Evolutionary conservation across 495 filamentous ascomycete species (phyloP).

Genomic region (Hyaloscypha hepaticicola): DNA sequence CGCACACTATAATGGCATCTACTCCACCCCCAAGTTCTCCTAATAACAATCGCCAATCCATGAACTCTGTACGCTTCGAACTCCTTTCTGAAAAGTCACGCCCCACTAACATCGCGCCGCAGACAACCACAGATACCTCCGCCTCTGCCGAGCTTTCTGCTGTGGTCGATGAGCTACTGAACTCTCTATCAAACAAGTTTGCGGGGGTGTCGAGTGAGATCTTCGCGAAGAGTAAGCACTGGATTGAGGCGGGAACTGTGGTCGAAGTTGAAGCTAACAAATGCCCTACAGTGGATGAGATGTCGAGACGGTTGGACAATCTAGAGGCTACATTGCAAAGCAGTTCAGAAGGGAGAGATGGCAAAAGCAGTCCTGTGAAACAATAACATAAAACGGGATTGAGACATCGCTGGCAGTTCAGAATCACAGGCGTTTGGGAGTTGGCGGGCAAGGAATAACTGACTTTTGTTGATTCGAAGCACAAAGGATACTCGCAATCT

Average conservation of each 20-base stretch:
- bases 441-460: not conserved
- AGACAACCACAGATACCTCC: constrained; percentile 24
- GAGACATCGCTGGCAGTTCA: not conserved
- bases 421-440: not conserved
- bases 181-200: constrained; percentile 82
- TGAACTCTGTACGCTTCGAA: constrained; percentile 17
- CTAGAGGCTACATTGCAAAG: constrained; percentile 72
- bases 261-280: not conserved
- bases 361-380: constrained; percentile 34
- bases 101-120: constrained; percentile 36
- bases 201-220: constrained; percentile 77
- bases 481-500: not conserved
- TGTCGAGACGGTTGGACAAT: constrained; percentile 84
- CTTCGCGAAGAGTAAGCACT: constrained; percentile 74
- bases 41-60: constrained; percentile 13
- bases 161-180: constrained; percentile 81
- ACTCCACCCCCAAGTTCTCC: constrained; percentile 15
- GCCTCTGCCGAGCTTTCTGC: constrained; percentile 63
- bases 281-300: constrained; percentile 77
- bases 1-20: constrained; percentile 3
- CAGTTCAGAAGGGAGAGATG: constrained; percentile 39
- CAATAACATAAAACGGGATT: constrained; percentile 26
- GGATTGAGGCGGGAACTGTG: constrained; percentile 11
- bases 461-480: not conserved
- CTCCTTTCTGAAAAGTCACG: constrained; percentile 18